These are phyloP conservation scores for Geum urbanum DNA, from an alignment of 306 rosid species.

Conservation along the genomic window DNA sequence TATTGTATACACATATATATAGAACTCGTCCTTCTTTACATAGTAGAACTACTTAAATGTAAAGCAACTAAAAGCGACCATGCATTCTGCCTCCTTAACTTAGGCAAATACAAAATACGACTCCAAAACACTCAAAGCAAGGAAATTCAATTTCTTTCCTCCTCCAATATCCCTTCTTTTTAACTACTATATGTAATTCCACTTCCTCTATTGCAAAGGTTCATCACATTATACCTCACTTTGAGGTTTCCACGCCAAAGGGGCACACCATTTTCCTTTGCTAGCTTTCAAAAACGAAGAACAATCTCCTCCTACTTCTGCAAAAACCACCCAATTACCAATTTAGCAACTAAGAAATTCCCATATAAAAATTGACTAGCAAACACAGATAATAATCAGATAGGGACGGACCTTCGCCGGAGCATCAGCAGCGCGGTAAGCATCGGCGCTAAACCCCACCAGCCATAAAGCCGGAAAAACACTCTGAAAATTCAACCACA, in stretches of 20 bases:
- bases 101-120: conserved; percentile 15
- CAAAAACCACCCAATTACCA: conserved; percentile 19
- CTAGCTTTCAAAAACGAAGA: conserved; percentile 4
- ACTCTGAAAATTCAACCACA: conserved; percentile 37
- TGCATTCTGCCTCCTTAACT: conserved; percentile 26
- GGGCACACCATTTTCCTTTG: conserved; percentile 14
- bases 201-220: conserved; percentile 48
- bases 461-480: conserved; percentile 91
- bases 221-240: conserved; percentile 45
- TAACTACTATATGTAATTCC: conserved; percentile 23
- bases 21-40: conserved; percentile 35
- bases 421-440: conserved; percentile 55
- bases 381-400: neutral
- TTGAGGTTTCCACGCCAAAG: conserved; percentile 29
- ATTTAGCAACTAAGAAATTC: neutral
- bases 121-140: conserved; percentile 17
- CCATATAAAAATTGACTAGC: neutral
- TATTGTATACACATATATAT: conserved; percentile 33
- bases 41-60: conserved; percentile 32
- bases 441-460: conserved; percentile 70
- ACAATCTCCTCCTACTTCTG: conserved; percentile 54
- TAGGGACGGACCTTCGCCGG: conserved; percentile 52
- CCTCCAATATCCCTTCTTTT: conserved; percentile 10
- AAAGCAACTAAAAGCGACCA: conserved; percentile 30
- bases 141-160: conserved; percentile 23